phyloP scores from a whole-genome alignment of 352 stramenopile genomes.

The Paralagenidium karlingii region DNA sequence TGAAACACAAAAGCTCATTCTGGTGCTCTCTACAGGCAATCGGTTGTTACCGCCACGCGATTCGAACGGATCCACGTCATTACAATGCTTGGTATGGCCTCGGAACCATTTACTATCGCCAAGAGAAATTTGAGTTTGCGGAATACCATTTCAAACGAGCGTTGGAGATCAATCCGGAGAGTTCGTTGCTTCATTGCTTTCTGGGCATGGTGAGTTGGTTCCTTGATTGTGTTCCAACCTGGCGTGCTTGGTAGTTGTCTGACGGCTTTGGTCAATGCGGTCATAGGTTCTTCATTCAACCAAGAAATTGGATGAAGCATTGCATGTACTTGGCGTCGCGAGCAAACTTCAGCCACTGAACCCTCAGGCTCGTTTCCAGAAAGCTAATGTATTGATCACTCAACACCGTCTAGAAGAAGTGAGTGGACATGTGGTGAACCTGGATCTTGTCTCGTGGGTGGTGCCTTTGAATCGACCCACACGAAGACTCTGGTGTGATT shows the following conservation, averaged over 20 bases:
- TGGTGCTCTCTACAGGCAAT: too few relatives aligned
- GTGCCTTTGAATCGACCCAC: not conserved
- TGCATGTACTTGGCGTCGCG: conserved; percentile 82
- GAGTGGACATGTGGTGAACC: not conserved
- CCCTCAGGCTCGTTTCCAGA: conserved; percentile 89
- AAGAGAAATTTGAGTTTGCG: conserved; percentile 96
- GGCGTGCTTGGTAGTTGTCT: not conserved
- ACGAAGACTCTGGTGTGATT: not conserved
- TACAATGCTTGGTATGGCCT: conserved; percentile 91
- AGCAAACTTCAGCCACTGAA: conserved; percentile 88
- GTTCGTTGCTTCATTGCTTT: conserved; percentile 91
- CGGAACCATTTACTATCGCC: conserved; percentile 92
- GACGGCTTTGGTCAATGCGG: not conserved
- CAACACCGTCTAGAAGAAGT: conserved; percentile 86
- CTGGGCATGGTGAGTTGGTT: conserved; percentile 91
- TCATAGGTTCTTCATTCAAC: conserved; percentile 90
- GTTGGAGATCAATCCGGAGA: conserved; percentile 89
- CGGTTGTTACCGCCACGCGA: conserved; percentile 91
- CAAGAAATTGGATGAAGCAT: conserved; percentile 80
- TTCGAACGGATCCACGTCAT: conserved; percentile 86
- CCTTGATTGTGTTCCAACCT: too few relatives aligned
- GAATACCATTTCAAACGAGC: conserved; percentile 95
- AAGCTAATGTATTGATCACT: conserved; percentile 90
- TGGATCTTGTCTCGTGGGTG: not conserved
- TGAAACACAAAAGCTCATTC: too few relatives aligned